Conservation (phyloP, 495 filamentous ascomycete genomes). For the Terfezia claveryi region DNA sequence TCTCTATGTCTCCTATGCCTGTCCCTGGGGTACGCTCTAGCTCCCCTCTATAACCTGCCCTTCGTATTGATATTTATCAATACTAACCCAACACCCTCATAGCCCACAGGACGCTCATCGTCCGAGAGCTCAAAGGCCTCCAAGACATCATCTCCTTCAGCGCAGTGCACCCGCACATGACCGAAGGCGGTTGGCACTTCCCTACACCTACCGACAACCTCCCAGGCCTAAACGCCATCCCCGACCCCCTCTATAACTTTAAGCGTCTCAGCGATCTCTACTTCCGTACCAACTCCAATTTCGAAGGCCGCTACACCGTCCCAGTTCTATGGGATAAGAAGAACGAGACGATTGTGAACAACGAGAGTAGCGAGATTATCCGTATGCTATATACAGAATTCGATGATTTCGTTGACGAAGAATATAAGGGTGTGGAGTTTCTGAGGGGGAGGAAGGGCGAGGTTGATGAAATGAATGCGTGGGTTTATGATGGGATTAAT, state of each 20-base stretch:
- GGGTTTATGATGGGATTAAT: slow-evolving; percentile 62
- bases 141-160: slow-evolving; percentile 49
- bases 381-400: slow-evolving; percentile 46
- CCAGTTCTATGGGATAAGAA: slow-evolving; percentile 61
- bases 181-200: slow-evolving; percentile 60
- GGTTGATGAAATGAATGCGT: slow-evolving; percentile 58
- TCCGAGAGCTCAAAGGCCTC: slow-evolving; percentile 57
- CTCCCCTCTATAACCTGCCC: background rate
- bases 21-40: slow-evolving; percentile 41
- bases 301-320: slow-evolving; percentile 56
- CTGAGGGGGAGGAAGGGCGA: slow-evolving; percentile 34
- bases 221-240: slow-evolving; percentile 30
- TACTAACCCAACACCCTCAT: background rate
- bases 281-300: slow-evolving; percentile 41
- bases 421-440: slow-evolving; percentile 38
- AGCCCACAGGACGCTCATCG: slow-evolving; percentile 56
- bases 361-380: slow-evolving; percentile 71
- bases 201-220: slow-evolving; percentile 39
- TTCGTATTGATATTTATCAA: background rate
- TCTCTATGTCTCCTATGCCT: slow-evolving; percentile 53
- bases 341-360: slow-evolving; percentile 50
- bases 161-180: slow-evolving; percentile 44
- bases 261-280: slow-evolving; percentile 49
- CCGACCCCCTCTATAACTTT: slow-evolving; percentile 44
- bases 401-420: slow-evolving; percentile 42